Evolutionary conservation across 2,329 filamentous ascomycete genomes (phyloP).

Genomic region (Botrytis fragariae): DNA sequence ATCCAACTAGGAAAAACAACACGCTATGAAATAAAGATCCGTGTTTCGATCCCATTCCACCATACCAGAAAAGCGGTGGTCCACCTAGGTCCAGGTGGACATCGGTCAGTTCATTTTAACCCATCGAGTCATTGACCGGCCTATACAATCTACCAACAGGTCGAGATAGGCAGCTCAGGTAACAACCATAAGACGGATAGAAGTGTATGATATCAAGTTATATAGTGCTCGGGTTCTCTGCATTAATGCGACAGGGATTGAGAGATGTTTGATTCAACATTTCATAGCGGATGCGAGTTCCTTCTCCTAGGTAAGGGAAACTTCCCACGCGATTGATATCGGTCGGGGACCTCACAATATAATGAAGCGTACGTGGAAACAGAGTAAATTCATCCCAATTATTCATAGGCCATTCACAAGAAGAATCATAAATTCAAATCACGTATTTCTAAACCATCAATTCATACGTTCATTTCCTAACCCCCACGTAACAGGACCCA

Average conservation of each 20-base stretch:
- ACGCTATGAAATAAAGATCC: background rate
- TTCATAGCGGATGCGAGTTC: background rate
- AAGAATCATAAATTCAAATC: background rate
- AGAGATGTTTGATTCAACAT: background rate
- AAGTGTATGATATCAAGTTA: background rate
- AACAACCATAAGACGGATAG: background rate
- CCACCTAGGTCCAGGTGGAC: background rate
- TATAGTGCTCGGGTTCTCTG: background rate
- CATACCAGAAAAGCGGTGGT: background rate
- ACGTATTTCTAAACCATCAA: background rate
- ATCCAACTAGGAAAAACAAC: background rate
- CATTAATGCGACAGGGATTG: background rate
- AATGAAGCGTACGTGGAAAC: too few relatives aligned
- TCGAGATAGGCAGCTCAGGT: background rate
- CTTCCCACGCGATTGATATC: background rate
- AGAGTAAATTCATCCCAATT: background rate
- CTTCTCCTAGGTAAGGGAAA: background rate
- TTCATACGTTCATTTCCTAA: background rate
- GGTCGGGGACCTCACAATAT: background rate
- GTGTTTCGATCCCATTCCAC: background rate
- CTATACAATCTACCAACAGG: background rate
- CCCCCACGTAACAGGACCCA: background rate
- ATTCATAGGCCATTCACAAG: background rate
- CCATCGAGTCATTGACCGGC: background rate
- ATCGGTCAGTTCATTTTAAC: background rate